phyloP scores from a whole-genome alignment of 164 flowering plant species.

The Protea cynaroides region DNA sequence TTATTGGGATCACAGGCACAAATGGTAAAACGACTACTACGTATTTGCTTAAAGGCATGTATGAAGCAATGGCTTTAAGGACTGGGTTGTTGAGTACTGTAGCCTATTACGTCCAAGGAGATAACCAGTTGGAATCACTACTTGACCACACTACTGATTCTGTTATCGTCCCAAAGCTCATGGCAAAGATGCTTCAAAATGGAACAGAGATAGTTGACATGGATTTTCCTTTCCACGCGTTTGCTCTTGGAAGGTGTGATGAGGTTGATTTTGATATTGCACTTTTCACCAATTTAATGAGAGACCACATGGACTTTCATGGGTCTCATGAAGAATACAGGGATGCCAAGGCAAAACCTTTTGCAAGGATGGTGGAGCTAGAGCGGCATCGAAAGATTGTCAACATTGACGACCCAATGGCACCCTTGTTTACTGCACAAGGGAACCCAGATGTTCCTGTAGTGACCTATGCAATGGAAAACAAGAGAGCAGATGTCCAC shows the following conservation, averaged over 20 bases:
- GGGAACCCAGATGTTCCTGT: conserved; percentile 88
- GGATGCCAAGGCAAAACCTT: conserved; percentile 62
- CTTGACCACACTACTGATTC: conserved; percentile 53
- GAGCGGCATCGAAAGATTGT: conserved; percentile 79
- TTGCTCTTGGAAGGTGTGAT: conserved; percentile 62
- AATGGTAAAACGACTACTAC: conserved; percentile 80
- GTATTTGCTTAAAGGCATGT: conserved; percentile 71
- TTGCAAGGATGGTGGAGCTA: conserved; percentile 81
- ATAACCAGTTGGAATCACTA: conserved; percentile 73
- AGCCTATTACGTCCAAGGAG: conserved; percentile 72
- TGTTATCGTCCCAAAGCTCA: conserved; percentile 74
- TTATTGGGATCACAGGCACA: conserved; percentile 89
- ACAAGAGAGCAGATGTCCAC: conserved; percentile 79
- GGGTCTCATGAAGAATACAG: conserved; percentile 74
- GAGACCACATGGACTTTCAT: conserved; percentile 63
- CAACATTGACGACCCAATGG: conserved; percentile 86
- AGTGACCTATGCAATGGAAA: conserved; percentile 82
- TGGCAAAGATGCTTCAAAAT: conserved; percentile 94
- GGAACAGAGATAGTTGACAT: conserved; percentile 94
- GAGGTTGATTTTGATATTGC: conserved; percentile 95
- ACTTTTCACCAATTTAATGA: conserved; percentile 69
- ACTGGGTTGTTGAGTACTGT: conserved; percentile 85
- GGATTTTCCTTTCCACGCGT: conserved; percentile 76
- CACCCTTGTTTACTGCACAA: conserved; percentile 64
- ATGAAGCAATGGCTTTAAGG: conserved; percentile 92